phyloP scores from a whole-genome alignment of 768 basidiomycete genomes.

The Harrya chromipes region DNA sequence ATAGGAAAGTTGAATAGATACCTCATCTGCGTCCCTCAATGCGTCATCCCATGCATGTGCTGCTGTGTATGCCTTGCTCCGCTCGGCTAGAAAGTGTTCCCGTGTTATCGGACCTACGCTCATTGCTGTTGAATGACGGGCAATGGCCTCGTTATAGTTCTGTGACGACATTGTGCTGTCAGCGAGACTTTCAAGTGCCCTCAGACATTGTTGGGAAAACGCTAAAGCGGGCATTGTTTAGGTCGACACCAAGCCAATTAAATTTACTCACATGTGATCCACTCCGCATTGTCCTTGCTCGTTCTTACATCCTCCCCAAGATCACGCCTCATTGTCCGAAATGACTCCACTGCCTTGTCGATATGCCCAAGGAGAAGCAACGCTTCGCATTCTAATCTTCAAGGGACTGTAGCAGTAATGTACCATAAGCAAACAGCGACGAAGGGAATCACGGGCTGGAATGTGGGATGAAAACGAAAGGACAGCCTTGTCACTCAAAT shows the following conservation, averaged over 20 bases:
- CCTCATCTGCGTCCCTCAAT: constrained; percentile 5
- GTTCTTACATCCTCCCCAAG: not conserved
- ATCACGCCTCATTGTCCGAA: not conserved
- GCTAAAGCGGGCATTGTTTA: not conserved
- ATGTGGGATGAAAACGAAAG: no score
- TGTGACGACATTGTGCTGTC: not conserved
- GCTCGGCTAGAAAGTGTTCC: constrained; percentile 3
- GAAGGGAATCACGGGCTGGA: no score
- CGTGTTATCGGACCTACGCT: not conserved
- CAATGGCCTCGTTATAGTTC: constrained; percentile 3
- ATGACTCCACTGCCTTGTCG: not conserved
- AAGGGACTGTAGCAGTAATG: no score
- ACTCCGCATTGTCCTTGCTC: constrained; percentile 1
- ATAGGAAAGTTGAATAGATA: not conserved
- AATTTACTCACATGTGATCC: not conserved
- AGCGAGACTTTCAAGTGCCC: not conserved
- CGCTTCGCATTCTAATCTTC: constrained; percentile 4
- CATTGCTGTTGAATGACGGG: not conserved
- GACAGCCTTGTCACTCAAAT: no score
- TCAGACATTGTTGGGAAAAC: not conserved
- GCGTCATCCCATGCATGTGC: not conserved
- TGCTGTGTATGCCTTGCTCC: not conserved
- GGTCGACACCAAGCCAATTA: not conserved
- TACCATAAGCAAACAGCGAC: no score
- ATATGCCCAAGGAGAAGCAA: not conserved